Conservation (phyloP, 2,329 filamentous ascomycete genomes). For the Acrocalymma vagum region DNA sequence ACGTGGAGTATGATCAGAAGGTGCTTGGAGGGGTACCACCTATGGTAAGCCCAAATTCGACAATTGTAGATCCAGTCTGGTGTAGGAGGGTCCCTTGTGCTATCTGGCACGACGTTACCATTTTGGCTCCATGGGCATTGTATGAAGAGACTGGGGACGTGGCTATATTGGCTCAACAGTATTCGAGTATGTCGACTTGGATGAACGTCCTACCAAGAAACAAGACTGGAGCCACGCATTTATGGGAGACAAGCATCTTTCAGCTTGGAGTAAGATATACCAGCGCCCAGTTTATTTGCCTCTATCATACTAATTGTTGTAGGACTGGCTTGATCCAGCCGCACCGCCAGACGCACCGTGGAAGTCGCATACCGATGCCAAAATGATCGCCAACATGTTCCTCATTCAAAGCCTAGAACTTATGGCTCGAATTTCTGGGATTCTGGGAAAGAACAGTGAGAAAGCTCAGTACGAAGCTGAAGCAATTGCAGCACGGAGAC, state of each 20-base stretch:
- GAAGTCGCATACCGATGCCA: not conserved
- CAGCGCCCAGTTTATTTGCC: not conserved
- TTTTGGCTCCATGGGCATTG: slow-evolving; percentile 41
- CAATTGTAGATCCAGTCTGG: not conserved
- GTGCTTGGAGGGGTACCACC: slow-evolving; percentile 39
- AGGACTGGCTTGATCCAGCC: slow-evolving; percentile 11
- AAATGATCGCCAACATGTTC: slow-evolving; percentile 1
- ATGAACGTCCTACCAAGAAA: slow-evolving; percentile 4
- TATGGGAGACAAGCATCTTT: slow-evolving; percentile 5
- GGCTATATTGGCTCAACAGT: not conserved
- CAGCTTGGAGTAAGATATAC: not conserved
- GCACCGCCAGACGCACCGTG: slow-evolving; percentile 19
- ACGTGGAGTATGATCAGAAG: slow-evolving; percentile 50
- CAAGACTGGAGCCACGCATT: slow-evolving; percentile 1
- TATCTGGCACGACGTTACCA: slow-evolving; percentile 49
- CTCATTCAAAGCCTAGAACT: not conserved
- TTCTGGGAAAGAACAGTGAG: not conserved
- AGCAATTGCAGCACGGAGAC: not conserved
- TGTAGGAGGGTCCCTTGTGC: slow-evolving; percentile 16
- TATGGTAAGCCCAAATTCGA: slow-evolving; percentile 13
- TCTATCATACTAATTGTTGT: too few relatives aligned
- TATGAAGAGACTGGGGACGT: slow-evolving; percentile 2
- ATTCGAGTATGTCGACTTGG: slow-evolving; percentile 8
- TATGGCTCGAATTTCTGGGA: not conserved
- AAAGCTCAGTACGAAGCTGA: not conserved